Base-by-base conservation (phyloP, 2,329 filamentous ascomycete genomes). In the Claviceps sp. region DNA sequence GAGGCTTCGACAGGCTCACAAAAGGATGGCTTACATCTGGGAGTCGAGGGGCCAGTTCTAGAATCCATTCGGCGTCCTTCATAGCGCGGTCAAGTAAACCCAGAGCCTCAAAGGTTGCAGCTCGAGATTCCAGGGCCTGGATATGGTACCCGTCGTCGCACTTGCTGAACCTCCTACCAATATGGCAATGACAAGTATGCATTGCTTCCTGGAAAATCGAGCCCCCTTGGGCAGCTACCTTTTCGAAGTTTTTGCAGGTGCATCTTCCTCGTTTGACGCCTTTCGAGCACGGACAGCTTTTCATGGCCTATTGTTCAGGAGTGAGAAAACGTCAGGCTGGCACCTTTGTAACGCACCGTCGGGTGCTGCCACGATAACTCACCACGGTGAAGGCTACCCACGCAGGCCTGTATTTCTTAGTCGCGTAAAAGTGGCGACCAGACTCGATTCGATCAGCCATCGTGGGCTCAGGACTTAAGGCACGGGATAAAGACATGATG, bases 181-280 rank as follows among this genome's bases (percentile, higher is more conserved):
- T 65, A 3, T 54, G 49, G 52, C 70, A 72, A 4, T 52, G 58
- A 57, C 70, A 72, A 9, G 61, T 65, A 50, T 67, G 65, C 63
- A 70, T 70, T 47, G 68, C 69, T 56, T 72, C 70, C 3, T 67
- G 59, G 55, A 70, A 70, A 26, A 72, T 66, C n/a, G 65, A 67
- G 11, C 63, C 65, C 37, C 61, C 60, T 34, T 65, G 59, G 1
- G 49, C 51, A 2, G 63, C 66, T 11, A 66, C 60, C 24, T 61
- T 59, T 45, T 69, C 64, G 41, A 65, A 72, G 52, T 70, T 24
- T 43, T 24, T 43, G 6, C 41, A 43, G 20, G 11, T 24, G 41
- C 41, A 43, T 24, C 41, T 43, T 22, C 65, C 62, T 8, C 70
- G 63, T 47, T 62, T 67, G 43, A 57, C 57, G n/a, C 63, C 63